These are phyloP conservation scores for Penicillium italicum DNA, from an alignment of 2,329 filamentous ascomycete genomes.

Conservation along the genomic window DNA sequence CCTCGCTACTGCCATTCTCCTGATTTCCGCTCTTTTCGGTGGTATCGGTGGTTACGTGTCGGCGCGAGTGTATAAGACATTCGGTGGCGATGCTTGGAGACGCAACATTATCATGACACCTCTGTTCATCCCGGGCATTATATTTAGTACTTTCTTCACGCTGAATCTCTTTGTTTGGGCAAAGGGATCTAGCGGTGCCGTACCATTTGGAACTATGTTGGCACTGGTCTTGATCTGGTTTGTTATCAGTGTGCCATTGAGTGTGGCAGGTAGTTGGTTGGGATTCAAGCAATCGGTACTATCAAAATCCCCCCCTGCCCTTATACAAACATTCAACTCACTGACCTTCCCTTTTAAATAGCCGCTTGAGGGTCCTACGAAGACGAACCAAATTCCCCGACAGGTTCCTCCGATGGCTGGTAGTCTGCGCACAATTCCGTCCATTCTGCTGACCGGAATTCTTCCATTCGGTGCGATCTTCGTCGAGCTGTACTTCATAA, in stretches of 20 bases:
- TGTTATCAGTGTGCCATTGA: slow-evolving; percentile 88
- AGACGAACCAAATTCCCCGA: slow-evolving; percentile 95
- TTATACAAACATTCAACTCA: neutral
- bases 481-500: slow-evolving; percentile 98
- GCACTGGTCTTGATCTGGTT: slow-evolving; percentile 95
- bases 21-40: slow-evolving; percentile 89
- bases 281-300: slow-evolving; percentile 69
- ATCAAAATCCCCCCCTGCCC: neutral
- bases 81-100: slow-evolving; percentile 92
- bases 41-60: slow-evolving; percentile 90
- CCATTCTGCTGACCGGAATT: slow-evolving; percentile 86
- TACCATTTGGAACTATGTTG: slow-evolving; percentile 95
- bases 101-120: slow-evolving; percentile 87
- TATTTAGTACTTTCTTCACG: slow-evolving; percentile 86
- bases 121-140: slow-evolving; percentile 75
- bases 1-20: slow-evolving; percentile 84
- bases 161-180: slow-evolving; percentile 96
- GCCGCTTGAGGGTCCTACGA: slow-evolving; percentile 73
- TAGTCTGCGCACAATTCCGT: slow-evolving; percentile 82
- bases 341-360: slow-evolving; percentile 25
- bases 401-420: slow-evolving; percentile 84
- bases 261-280: slow-evolving; percentile 84
- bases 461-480: slow-evolving; percentile 96
- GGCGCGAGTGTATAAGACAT: slow-evolving; percentile 87
- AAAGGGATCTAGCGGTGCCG: slow-evolving; percentile 84